A percentile compares a stretch with the other conserved stretches of the same genome.
These are phyloP conservation scores for Leptographium lundbergii DNA, from an alignment of 2,329 filamentous ascomycete species.

Conservation along the genomic window DNA sequence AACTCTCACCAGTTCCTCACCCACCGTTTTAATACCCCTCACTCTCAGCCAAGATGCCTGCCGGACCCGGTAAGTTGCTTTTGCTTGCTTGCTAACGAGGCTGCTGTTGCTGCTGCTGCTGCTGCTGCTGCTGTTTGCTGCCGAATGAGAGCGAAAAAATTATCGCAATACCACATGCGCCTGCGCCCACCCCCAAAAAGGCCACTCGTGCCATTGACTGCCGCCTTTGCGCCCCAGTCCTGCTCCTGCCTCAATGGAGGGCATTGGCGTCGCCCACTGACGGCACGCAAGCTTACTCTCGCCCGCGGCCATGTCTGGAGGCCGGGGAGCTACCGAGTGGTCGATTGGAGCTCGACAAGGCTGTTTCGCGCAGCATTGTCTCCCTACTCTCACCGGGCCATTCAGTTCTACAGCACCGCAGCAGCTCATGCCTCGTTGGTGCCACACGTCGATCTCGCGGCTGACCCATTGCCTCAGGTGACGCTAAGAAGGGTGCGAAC, in stretches of 20 bases:
- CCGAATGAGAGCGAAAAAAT: no score
- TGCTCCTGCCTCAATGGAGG: neutral
- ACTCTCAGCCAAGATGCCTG: conserved; percentile 27
- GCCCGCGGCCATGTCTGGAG: neutral
- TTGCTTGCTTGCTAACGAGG: neutral
- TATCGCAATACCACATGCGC: neutral
- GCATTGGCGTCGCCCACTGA: neutral
- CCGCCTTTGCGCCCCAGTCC: neutral
- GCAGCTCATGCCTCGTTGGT: neutral
- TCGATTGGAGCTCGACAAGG: neutral
- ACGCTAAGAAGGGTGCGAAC: conserved; percentile 90
- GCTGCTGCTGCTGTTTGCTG: neutral
- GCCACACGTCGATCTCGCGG: neutral
- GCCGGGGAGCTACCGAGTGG: neutral
- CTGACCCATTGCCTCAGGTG: conserved; percentile 46
- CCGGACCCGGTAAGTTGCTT: conserved; percentile 28
- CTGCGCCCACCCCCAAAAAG: neutral
- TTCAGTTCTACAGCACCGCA: neutral
- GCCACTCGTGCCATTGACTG: neutral
- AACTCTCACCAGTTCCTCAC: neutral
- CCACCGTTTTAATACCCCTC: no score
- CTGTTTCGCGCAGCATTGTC: neutral
- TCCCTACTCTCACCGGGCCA: no score
- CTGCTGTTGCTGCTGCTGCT: neutral
- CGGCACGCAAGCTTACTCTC: neutral